Percentiles rank a stretch among this genome's conserved stretches.
Conservation (phyloP, 306 rosid species). For the Rosa rugosa region DNA sequence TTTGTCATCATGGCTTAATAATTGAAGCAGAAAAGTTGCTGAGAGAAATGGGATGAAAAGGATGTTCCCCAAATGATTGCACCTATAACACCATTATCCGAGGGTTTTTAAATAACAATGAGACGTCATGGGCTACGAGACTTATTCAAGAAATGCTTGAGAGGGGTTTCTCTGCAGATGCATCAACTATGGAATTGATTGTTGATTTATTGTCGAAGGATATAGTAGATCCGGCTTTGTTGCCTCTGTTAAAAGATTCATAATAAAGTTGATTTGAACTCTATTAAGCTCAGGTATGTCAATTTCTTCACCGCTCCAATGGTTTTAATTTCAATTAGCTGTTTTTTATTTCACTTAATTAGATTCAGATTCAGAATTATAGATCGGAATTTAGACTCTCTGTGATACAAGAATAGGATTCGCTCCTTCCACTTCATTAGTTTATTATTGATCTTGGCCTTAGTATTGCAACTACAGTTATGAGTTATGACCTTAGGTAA, state of each 20-base stretch:
- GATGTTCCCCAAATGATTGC: not conserved
- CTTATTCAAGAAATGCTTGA: not conserved
- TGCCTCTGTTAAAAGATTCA: not conserved
- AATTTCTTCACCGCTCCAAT: too few species aligned
- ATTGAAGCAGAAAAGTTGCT: not conserved
- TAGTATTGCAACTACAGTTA: too few species aligned
- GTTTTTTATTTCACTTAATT: too few species aligned
- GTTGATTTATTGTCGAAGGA: not conserved
- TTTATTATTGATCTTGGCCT: too few species aligned
- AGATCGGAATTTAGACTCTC: too few species aligned
- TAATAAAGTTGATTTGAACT: not conserved
- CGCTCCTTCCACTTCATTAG: too few species aligned
- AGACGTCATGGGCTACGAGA: not conserved
- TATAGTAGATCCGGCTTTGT: not conserved
- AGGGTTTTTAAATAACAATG: not conserved
- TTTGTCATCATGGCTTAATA: not conserved
- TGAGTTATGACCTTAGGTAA: too few species aligned
- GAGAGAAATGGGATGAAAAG: not conserved
- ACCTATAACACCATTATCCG: not conserved
- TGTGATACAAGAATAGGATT: too few species aligned
- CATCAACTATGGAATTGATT: not conserved
- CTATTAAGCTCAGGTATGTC: too few species aligned
- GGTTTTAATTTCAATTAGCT: too few species aligned
- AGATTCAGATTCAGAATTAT: too few species aligned
- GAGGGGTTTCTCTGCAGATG: not conserved